Conservation (phyloP, 306 rosid genomes). For the Trichosanthes truncata region DNA sequence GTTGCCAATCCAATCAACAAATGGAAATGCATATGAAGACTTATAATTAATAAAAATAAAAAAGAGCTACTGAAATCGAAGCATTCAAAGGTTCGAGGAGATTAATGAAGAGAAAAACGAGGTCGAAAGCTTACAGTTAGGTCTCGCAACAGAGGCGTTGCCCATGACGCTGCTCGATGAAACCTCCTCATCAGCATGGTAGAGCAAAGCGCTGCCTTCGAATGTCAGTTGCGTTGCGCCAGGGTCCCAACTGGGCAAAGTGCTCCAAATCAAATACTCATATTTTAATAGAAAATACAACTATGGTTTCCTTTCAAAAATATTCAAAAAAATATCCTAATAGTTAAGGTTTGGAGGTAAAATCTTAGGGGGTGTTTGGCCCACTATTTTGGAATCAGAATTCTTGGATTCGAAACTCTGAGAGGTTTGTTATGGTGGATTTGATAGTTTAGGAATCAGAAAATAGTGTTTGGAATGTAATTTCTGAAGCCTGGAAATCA, state of each 20-base stretch:
- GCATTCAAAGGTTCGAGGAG: neutral
- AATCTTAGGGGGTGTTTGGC: too few relatives aligned
- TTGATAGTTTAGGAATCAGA: too few relatives aligned
- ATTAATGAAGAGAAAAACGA: neutral
- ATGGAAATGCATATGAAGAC: neutral
- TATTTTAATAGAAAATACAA: too few relatives aligned
- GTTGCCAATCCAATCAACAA: neutral
- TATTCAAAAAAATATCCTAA: too few relatives aligned
- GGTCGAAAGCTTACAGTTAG: neutral
- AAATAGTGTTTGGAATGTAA: too few relatives aligned
- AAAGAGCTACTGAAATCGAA: neutral
- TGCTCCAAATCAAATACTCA: neutral
- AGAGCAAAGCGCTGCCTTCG: neutral
- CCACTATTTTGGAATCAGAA: too few relatives aligned
- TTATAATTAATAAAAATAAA: too few relatives aligned
- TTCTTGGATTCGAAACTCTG: too few relatives aligned
- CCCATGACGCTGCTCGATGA: slow-evolving; percentile 1
- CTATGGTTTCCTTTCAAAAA: too few relatives aligned
- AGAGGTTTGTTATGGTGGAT: too few relatives aligned
- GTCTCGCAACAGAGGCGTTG: neutral
- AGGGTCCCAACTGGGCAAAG: neutral
- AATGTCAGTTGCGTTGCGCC: neutral
- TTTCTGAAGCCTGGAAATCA: too few relatives aligned
- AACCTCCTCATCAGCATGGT: neutral
- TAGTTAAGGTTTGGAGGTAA: too few relatives aligned